Evolutionary conservation across 2,329 filamentous ascomycete genomes (phyloP).

Genomic region (Diplodia intermedia): DNA sequence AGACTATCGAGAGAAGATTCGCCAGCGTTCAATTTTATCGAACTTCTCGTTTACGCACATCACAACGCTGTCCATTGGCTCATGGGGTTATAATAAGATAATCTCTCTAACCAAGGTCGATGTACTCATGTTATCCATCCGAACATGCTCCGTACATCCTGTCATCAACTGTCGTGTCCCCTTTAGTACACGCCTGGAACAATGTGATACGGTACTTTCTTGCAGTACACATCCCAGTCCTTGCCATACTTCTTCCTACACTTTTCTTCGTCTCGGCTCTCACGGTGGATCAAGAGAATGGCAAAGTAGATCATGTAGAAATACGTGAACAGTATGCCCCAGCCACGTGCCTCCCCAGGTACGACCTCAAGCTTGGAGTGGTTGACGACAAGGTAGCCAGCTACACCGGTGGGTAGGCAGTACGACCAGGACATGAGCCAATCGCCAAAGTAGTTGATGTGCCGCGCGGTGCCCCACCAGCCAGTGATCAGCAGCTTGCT

Average conservation of each 20-base stretch:
- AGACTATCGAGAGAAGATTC: background rate
- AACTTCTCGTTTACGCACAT: background rate
- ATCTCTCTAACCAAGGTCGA: background rate
- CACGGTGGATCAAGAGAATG: slow-evolving; percentile 82
- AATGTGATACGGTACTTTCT: slow-evolving; percentile 80
- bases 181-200: slow-evolving; percentile 80
- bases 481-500: slow-evolving; percentile 82
- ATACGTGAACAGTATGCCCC: slow-evolving; percentile 88
- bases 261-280: slow-evolving; percentile 87
- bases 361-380: slow-evolving; percentile 67
- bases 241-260: slow-evolving; percentile 89
- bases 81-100: background rate
- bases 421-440: slow-evolving; percentile 95
- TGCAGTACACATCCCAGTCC: slow-evolving; percentile 90
- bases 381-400: slow-evolving; percentile 75
- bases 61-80: background rate
- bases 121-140: background rate
- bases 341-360: slow-evolving; percentile 76
- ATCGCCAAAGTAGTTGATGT: slow-evolving; percentile 96
- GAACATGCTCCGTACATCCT: background rate
- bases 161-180: background rate
- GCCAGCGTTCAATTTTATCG: background rate
- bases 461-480: slow-evolving; percentile 91
- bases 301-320: slow-evolving; percentile 96
- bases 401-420: slow-evolving; percentile 82